phyloP scores from a whole-genome alignment of 495 filamentous ascomycete species.

The Penicillium cinerascens region DNA sequence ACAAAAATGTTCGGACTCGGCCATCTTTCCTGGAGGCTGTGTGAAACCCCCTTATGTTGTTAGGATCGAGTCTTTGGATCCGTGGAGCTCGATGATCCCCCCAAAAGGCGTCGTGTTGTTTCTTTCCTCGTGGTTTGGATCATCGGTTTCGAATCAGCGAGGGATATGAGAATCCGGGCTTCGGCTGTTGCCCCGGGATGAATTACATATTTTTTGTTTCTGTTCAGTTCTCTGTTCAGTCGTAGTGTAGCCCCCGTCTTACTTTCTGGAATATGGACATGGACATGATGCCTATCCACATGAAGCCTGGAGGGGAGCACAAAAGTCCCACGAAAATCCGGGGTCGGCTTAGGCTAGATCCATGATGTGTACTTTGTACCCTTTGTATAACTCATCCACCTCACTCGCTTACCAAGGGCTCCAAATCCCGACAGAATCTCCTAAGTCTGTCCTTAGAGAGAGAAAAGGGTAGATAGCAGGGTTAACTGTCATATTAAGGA shows the following conservation, averaged over 20 bases:
- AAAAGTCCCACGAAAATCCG: conserved; percentile 5
- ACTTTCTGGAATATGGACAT: no score
- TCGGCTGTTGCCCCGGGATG: conserved; percentile 27
- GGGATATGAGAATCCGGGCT: conserved; percentile 32
- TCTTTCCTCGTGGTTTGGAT: conserved; percentile 23
- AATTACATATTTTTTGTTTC: conserved; percentile 31
- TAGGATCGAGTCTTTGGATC: conserved; percentile 14
- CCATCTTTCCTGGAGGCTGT: conserved; percentile 1
- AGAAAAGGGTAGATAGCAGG: no score
- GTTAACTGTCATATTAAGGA: no score
- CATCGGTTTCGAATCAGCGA: conserved; percentile 21
- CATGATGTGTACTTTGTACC: no score
- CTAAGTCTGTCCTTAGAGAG: no score
- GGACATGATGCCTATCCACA: no score
- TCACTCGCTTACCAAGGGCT: no score
- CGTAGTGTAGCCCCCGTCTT: neutral
- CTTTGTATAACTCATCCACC: neutral
- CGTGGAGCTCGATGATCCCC: conserved; percentile 24
- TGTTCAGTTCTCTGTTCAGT: conserved; percentile 13
- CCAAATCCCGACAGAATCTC: no score
- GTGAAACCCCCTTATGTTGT: conserved; percentile 9
- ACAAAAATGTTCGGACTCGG: neutral
- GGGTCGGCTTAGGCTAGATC: conserved; percentile 1
- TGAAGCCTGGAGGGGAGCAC: no score
- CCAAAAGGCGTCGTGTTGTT: conserved; percentile 28